Base-by-base conservation (phyloP, 2,329 filamentous ascomycete genomes). In the Cytospora leucostoma region DNA sequence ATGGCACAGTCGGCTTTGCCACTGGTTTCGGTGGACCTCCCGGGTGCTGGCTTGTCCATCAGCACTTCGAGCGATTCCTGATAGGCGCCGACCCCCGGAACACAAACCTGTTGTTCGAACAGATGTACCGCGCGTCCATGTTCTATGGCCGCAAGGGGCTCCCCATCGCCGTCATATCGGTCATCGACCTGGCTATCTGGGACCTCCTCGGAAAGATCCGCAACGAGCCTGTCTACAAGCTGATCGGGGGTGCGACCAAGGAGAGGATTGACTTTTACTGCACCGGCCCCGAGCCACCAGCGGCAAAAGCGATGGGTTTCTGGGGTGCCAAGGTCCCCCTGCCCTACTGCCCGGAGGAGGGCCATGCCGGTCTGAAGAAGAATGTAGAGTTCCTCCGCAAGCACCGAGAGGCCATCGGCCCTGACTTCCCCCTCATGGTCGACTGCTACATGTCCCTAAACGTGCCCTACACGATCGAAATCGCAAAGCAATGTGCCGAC, bases 361-460 rank as follows among this genome's bases (percentile, higher is more conserved):
- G 93, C 6, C 87, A 88, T 32, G 87, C 84, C 63, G 93, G 93
- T 4, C 79, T 97, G 71, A 85, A 85, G 74, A 96, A 96, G 82
- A 97, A 97, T 74, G 84, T 97, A 61, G 92, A 92, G 74, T 97
- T 93, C 74, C 84, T 97, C 56, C 87, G 89, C 69, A 89, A 91
- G 76, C 92, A 97, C 76, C 87, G 93, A 61, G 90, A 93, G 73
- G 86, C 86, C 61, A 89, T 97, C 51, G 93, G 93, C 0, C 91
- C 92, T 0, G 91, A 97, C 75, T 97, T 95, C 74, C 93, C 93
- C 53, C 83, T 97, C 68, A 93, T 96, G 82, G 93, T 97, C 6
- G 93, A 97, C 79, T 97, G 93, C 82, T 97, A 96, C 79, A 97
- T 97, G 93, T 93, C 90, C 69, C 81, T 97, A 72, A 97, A 93